Base-by-base conservation (phyloP, 805 yeast species). In the Myxozyma neotropica region DNA sequence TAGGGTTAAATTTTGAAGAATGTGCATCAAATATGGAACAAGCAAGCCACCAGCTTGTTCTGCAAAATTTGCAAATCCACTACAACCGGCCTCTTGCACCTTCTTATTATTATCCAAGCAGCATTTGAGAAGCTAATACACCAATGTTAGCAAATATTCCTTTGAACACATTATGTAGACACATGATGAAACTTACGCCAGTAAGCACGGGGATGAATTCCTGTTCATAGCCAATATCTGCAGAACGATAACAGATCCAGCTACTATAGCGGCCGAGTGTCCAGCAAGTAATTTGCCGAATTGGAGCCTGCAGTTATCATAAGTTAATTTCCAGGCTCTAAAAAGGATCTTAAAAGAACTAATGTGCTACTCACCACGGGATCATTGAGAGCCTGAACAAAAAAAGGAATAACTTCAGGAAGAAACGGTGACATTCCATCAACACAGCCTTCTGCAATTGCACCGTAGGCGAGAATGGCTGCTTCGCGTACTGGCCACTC, bases 281-380 rank as follows among this genome's bases (percentile, higher is more conserved):
- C 99, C 99, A 94, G 76, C 98, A 93, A 0, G 96, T 78, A 53
- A 94, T 94, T 73, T 90, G 96, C 66, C 98, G 81, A 3, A 94
- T 96, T 21, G 96, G 82, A 7, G 96, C 86, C 73, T 91, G 87
- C 3, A 27, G 7, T 7, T 5, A 3, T 2, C 17, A 12, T 39
- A 19, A 73, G 68, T 4, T 21, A 1, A 15, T 4, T 2, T 21
- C 33, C 10, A 12, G 33, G 2, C 17, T 2, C 17, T 21, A 26
- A 15, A 45, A 45, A 42, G 1, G 15, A 26, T n/a, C n/a, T n/a
- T 21, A 46, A 31, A 17, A 13, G n/a, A 35, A 5, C 33, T 17
- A 31, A 23, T 12, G 12, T n/a, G 24, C 15, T 6, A 51, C 55
- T 5, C 40, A 52, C 59, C 44, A 60, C 51, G 36, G 68, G 69